Evolutionary conservation across 805 yeast species (phyloP).

Genomic region (Wickerhamiella allomyrinae): DNA sequence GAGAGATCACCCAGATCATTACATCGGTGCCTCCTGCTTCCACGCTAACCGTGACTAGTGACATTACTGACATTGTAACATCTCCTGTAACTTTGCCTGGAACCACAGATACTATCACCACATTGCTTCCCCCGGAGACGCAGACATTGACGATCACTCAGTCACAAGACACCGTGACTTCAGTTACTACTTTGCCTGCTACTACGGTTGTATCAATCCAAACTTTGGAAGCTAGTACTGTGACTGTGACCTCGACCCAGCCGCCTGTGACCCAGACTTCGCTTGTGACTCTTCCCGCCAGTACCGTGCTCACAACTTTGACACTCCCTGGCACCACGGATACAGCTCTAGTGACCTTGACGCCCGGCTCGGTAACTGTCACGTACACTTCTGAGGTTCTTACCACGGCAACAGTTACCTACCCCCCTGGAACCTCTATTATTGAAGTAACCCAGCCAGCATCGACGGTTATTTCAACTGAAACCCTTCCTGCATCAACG

Average conservation of each 20-base stretch:
- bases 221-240: conserved; percentile 1
- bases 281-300: conserved; percentile 2
- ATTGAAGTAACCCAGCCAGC: not conserved
- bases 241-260: not conserved
- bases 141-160: not conserved
- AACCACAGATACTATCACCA: not conserved
- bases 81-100: not conserved
- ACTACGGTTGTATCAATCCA: not conserved
- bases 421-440: conserved; percentile 2
- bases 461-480: not conserved
- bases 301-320: conserved; percentile 1
- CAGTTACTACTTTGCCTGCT: not conserved
- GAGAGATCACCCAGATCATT: not conserved
- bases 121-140: not conserved
- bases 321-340: conserved; percentile 4
- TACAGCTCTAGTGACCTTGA: not conserved
- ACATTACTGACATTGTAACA: not conserved
- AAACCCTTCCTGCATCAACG: not conserved
- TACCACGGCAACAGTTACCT: not conserved
- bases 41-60: not conserved
- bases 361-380: not conserved
- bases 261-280: not conserved
- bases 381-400: not conserved
- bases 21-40: not conserved
- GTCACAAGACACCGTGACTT: not conserved